Evolutionary conservation across 352 stramenopile species (phyloP).

Genomic region (Albugo candida): DNA sequence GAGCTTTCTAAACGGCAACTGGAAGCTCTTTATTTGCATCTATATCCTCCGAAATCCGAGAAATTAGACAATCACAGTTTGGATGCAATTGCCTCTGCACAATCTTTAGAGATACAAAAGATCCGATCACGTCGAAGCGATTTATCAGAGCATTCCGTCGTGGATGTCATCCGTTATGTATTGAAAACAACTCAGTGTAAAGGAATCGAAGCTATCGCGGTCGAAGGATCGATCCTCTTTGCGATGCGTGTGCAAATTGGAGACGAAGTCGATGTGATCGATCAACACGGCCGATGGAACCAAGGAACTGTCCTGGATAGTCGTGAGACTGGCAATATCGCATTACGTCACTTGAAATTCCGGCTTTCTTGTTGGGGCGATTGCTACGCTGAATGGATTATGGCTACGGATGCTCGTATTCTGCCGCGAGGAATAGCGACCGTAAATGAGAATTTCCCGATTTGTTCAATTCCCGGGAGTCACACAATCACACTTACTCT

Average conservation of each 20-base stretch:
- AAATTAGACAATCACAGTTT: background rate
- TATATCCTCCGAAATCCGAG: slow-evolving; percentile 15
- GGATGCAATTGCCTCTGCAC: background rate
- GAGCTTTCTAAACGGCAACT: slow-evolving; percentile 17
- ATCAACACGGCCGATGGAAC: slow-evolving; percentile 62
- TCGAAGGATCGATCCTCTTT: slow-evolving; percentile 27
- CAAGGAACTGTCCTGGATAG: slow-evolving; percentile 52
- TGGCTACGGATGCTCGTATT: slow-evolving; percentile 38
- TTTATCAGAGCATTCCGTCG: slow-evolving; percentile 11
- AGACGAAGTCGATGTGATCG: slow-evolving; percentile 58
- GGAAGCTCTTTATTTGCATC: slow-evolving; percentile 32
- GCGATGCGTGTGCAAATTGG: slow-evolving; percentile 22
- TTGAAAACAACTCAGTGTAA: slow-evolving; percentile 11
- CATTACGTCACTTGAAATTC: slow-evolving; percentile 42
- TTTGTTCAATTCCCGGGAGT: too few species aligned
- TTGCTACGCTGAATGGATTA: slow-evolving; percentile 47
- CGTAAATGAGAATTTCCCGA: slow-evolving; percentile 7
- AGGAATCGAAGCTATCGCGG: slow-evolving; percentile 9
- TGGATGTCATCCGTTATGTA: slow-evolving; percentile 34
- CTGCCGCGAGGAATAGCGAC: slow-evolving; percentile 46
- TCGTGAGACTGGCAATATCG: slow-evolving; percentile 16
- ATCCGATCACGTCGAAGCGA: too few species aligned
- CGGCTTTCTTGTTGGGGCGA: slow-evolving; percentile 38
- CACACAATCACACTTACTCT: too few species aligned
- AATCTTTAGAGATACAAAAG: too few species aligned